Evolutionary conservation across 2,329 filamentous ascomycete genomes (phyloP).

Genomic region (Cercospora sesami): DNA sequence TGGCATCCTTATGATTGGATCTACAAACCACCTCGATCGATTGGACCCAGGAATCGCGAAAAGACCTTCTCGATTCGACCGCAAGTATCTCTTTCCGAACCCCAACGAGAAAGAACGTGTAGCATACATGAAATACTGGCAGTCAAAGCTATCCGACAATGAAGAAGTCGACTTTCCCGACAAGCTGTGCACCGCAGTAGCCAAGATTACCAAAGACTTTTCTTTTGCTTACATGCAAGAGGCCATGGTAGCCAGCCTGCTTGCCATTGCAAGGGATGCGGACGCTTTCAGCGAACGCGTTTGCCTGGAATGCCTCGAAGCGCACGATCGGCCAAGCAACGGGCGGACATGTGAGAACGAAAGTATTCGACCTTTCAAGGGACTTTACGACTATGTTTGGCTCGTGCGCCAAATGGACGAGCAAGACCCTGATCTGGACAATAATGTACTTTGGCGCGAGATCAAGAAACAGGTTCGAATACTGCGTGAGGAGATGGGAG

Average conservation of each 20-base stretch:
- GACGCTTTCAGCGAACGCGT: conserved; percentile 41
- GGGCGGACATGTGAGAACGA: conserved; percentile 31
- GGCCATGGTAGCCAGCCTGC: conserved; percentile 63
- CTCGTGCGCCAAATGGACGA: conserved; percentile 35
- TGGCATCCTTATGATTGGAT: conserved; percentile 63
- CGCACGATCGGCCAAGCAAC: conserved; percentile 24
- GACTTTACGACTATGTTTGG: conserved; percentile 36
- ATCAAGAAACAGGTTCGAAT: conserved; percentile 64
- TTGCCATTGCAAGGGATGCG: conserved; percentile 56
- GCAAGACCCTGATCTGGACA: conserved; percentile 49
- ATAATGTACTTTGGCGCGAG: conserved; percentile 59
- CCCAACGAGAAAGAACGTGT: conserved; percentile 57
- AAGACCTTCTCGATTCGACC: conserved; percentile 65
- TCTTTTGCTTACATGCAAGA: conserved; percentile 71
- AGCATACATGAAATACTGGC: conserved; percentile 64
- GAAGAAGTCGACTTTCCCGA: conserved; percentile 62
- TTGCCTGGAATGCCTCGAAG: conserved; percentile 36
- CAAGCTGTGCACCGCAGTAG: conserved; percentile 59
- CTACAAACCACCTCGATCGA: conserved; percentile 56
- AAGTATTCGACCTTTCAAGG: conserved; percentile 29
- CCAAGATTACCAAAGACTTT: conserved; percentile 63
- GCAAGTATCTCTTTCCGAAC: conserved; percentile 65
- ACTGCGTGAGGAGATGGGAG: conserved; percentile 59
- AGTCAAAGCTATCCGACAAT: conserved; percentile 53
- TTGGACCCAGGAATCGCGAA: conserved; percentile 65